Conservation (phyloP, 2,329 filamentous ascomycete genomes). For the Ophiognomonia clavigignenti-juglandacearum region DNA sequence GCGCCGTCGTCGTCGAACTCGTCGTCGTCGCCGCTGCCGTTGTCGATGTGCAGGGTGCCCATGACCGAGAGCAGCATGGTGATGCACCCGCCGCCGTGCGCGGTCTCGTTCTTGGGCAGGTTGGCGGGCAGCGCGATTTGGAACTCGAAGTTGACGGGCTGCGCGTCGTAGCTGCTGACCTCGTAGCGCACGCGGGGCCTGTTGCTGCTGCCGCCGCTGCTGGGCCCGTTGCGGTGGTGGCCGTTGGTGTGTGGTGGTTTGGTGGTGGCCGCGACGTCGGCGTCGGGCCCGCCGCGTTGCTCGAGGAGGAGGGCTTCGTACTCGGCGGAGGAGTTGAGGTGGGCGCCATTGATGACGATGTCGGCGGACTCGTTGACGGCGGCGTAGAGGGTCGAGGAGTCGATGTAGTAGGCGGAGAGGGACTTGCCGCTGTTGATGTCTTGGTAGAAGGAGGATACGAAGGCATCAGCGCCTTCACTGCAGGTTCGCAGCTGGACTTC, state of each 20-base stretch:
- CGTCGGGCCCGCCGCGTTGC: constrained; percentile 40
- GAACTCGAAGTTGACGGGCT: constrained; percentile 69
- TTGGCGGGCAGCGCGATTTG: constrained; percentile 49
- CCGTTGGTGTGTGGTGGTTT: not conserved
- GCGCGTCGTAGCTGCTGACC: constrained; percentile 69
- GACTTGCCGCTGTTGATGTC: constrained; percentile 59
- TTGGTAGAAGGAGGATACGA: constrained; percentile 71
- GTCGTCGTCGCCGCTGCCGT: constrained; percentile 51
- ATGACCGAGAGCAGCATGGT: constrained; percentile 69
- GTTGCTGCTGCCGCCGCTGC: not conserved
- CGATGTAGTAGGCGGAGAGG: constrained; percentile 67
- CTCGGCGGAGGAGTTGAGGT: constrained; percentile 55
- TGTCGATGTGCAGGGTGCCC: constrained; percentile 66
- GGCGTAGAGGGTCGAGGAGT: constrained; percentile 47
- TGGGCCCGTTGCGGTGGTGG: constrained; percentile 9
- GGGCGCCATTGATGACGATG: constrained; percentile 76
- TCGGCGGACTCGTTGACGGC: constrained; percentile 51
- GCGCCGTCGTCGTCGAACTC: constrained; percentile 34
- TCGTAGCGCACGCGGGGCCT: constrained; percentile 56
- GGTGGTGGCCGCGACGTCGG: constrained; percentile 16
- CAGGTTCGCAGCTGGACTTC: constrained; percentile 41
- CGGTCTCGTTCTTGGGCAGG: constrained; percentile 28
- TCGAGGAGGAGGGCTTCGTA: constrained; percentile 65
- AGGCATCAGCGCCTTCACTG: constrained; percentile 58
- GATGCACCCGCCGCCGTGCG: constrained; percentile 55